Evolutionary conservation across 345 rosid species (phyloP).

Genomic region (Salix viminalis): DNA sequence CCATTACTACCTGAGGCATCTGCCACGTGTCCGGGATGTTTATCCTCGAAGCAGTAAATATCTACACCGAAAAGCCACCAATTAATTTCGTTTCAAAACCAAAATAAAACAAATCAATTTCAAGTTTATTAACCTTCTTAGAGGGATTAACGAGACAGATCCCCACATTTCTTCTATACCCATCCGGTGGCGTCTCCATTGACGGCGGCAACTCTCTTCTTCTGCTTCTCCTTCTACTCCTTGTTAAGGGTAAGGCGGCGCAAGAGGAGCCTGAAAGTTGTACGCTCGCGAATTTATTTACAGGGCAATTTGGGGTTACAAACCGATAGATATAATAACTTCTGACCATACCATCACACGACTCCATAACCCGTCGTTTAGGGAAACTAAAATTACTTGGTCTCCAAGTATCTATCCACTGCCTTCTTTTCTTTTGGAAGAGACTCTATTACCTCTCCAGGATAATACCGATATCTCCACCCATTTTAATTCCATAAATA

Average conservation of each 20-base stretch:
- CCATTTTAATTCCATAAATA: constrained; percentile 16
- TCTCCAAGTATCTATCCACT: not conserved
- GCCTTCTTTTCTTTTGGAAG: not conserved
- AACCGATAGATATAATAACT: constrained; percentile 19
- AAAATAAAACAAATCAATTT: not conserved
- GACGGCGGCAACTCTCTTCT: not conserved
- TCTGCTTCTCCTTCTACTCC: not conserved
- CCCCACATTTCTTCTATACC: constrained; percentile 28
- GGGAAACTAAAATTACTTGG: not conserved
- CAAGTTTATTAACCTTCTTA: constrained; percentile 2
- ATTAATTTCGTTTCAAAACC: not conserved
- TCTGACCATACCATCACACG: constrained; percentile 24
- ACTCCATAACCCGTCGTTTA: constrained; percentile 41
- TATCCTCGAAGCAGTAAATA: constrained; percentile 23
- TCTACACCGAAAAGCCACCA: constrained; percentile 5
- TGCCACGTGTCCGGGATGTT: constrained; percentile 22
- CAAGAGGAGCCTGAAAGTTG: constrained; percentile 14
- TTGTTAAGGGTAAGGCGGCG: not conserved
- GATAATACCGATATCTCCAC: not conserved
- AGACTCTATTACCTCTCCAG: too few relatives aligned
- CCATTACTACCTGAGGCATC: constrained; percentile 27
- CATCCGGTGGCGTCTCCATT: constrained; percentile 23
- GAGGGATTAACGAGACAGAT: constrained; percentile 24
- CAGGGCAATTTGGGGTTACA: constrained; percentile 20
- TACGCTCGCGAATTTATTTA: constrained; percentile 22